Evolutionary conservation across 2,329 filamentous ascomycete genomes (phyloP), one percentile per base, ranked within the genome.

Genomic region (Tothia fuscella): DNA sequence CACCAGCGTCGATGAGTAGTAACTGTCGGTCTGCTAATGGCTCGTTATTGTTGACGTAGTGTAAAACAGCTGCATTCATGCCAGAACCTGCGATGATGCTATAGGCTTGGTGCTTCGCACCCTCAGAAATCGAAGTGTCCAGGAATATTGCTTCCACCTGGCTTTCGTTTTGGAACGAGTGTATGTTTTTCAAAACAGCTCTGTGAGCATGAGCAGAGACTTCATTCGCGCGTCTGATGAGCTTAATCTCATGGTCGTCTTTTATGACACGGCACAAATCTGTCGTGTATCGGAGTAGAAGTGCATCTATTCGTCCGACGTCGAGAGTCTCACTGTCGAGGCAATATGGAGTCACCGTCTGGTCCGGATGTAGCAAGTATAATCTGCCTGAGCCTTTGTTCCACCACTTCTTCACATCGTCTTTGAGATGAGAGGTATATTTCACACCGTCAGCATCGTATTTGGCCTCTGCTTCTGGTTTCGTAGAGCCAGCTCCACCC

Each of bases 11-110:
- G 4, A 98, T 67, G 16, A 93, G 78, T 24, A 96, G 65, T 22
- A 88, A 70, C 53, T 88, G 76, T 44, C 79, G 73, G 20, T 79
- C 76, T 3, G 64, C 63, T 14, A 96, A 72, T 1, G 77, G 62
- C 51, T 82, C 72, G 53, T 93, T 71, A 56, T 98, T 96, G 41
- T 72, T 75, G 32, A 74, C 72, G 59, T 98, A 98, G 61, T 98
- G 91, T 30, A 96, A 67, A 0, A 83, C 88, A 12, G 82, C 78
- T 5, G 82, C 87, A 54, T 91, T 91, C n/a, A 68, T 56, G 1
- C 89, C 89, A 2, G 82, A 77, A 2, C 83, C 89, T 34, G 84
- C 85, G 51, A 98, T 95, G n/a, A 87, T 74, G 35, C 80, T 76
- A 57, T 98, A 98, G 0, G 89, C 79, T 64, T 93, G 84, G 38